Evolutionary conservation across 2,329 filamentous ascomycete species (phyloP).

Genomic region (Amesomyces nigricolor): DNA sequence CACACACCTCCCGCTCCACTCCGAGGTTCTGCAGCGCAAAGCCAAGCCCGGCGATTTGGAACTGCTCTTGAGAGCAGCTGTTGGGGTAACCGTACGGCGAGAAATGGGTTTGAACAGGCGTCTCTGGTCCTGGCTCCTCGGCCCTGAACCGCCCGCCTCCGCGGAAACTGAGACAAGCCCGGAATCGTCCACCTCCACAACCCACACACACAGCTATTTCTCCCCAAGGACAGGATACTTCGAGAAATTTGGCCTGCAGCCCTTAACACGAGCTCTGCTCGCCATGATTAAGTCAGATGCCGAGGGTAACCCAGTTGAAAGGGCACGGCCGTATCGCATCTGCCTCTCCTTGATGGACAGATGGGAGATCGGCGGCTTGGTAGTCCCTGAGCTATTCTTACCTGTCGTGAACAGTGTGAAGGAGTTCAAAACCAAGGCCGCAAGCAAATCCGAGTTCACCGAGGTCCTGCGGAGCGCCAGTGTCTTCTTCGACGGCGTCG

Average conservation of each 20-base stretch:
- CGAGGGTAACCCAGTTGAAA: slow-evolving; percentile 53
- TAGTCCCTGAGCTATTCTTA: slow-evolving; percentile 84
- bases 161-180: slow-evolving; percentile 43
- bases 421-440: slow-evolving; percentile 61
- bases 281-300: slow-evolving; percentile 62
- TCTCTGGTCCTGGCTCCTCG: slow-evolving; percentile 94
- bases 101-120: slow-evolving; percentile 96
- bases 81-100: slow-evolving; percentile 78
- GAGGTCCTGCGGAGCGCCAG: slow-evolving; percentile 91
- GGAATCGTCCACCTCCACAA: slow-evolving; percentile 42
- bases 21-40: slow-evolving; percentile 68
- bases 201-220: slow-evolving; percentile 42
- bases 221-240: slow-evolving; percentile 73
- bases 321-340: slow-evolving; percentile 81
- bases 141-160: slow-evolving; percentile 55
- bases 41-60: slow-evolving; percentile 73
- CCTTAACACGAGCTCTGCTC: slow-evolving; percentile 68
- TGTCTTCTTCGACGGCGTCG: slow-evolving; percentile 95
- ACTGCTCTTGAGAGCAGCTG: slow-evolving; percentile 72
- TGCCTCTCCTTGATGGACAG: slow-evolving; percentile 95
- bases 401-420: slow-evolving; percentile 77
- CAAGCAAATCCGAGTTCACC: slow-evolving; percentile 64
- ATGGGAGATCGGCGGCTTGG: slow-evolving; percentile 89
- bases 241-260: slow-evolving; percentile 67
- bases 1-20: slow-evolving; percentile 80